These are phyloP conservation scores for Brassica napus DNA, from an alignment of 345 rosid genomes.

Conservation along the genomic window Da-Ae NC_063448.1:48813001-48813500, in stretches of 20 bases:
- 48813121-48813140: not conserved
- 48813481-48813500: not conserved
- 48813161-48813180: constrained; percentile 7
- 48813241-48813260: not conserved
- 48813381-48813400: no score
- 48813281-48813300: constrained; percentile 5
- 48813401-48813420: not conserved
- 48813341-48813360: not conserved
- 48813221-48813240: not conserved
- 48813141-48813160: constrained; percentile 18
- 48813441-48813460: not conserved
- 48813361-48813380: no score
- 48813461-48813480: not conserved
- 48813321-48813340: not conserved
- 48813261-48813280: constrained; percentile 8
- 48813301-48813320: not conserved
- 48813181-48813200: not conserved
- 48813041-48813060: no score
- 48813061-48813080: no score
- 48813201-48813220: no score
- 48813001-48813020: no score
- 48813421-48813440: not conserved
- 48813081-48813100: no score
- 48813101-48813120: not conserved
- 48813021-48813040: no score